Base-by-base conservation (phyloP, 2,329 filamentous ascomycete species). In the Alternaria incomplexa region DNA sequence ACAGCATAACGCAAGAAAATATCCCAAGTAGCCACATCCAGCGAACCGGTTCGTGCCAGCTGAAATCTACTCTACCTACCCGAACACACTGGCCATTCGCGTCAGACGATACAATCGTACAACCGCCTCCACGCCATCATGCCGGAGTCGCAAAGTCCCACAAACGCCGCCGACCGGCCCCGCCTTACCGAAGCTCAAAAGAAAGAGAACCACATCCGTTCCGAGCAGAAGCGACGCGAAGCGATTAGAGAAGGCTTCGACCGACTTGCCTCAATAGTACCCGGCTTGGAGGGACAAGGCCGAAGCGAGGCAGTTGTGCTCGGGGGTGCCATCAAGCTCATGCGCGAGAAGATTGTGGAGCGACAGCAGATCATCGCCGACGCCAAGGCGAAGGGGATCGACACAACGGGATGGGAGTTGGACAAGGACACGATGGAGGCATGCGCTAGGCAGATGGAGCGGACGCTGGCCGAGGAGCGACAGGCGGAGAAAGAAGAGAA, bases 301-400 rank as follows among this genome's bases (percentile, higher is more conserved):
- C 89, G 93, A 48, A 96, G 92, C 67, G 93, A 97, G 79, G 92
- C 92, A 26, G 85, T 93, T 17, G 93, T 97, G n/a, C 84, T 97
- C 22, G 88, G 89, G 66, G 79, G 79, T 23, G 83, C 83, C 1
- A 80, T 85, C 58, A 77, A 80, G 48, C 79, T 78, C 70, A 80
- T 84, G 74, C 71, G 77, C 58, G 76, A 82, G 54, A 74, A 83
- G 75, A 77, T 83, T 28, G 66, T 72, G 11, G 70, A 77, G 67
- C 73, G 79, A 36, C 69, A 78, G 67, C 64, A 68, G 59, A 73
- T 77, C 72, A 80, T 80, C 55, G 76, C 77, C 17, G 70, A 76
- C 25, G 77, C 79, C 32, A 77, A 74, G 53, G 74, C 73, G 26
- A 75, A 74, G 30, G 81, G 80, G 11, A 63, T 79, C 22, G 72